Evolutionary conservation across 108 stramenopile species (phyloP), one percentile per base, ranked within the genome.

Genomic region (Nitzschia sp.): DNA sequence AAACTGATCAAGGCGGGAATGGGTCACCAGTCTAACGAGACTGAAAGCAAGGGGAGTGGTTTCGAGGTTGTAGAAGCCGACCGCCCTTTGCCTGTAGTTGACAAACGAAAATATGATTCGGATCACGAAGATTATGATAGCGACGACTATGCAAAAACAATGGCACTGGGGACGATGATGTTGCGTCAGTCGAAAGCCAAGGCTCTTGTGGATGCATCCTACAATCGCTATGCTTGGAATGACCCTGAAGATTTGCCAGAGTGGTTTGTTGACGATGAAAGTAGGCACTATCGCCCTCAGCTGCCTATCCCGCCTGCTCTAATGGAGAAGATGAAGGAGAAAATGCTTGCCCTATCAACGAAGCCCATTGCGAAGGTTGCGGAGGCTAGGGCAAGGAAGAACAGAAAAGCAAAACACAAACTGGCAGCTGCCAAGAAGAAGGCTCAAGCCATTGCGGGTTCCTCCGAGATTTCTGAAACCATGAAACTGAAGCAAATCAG

Each of bases 161-260:
- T 99, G 21, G 98, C 98, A 0, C 55, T 99, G 42, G 99, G 95
- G 22, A 95, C 97, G 22, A 96, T 98, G 96, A 97, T 98, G 90
- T 77, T 97, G 8, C 85, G 96, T 3, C 84, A 93, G 59, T 88
- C 91, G 42, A 96, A 95, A 57, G 93, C 93, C 20, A 97, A 97
- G 75, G 90, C 96, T 17, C 70, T 97, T 42, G 93, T 98, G 5
- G 99, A 99, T 77, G 97, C 98, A 2, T 94, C 93, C 2, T 99
- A 99, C 92, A 99, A 99, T 73, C 95, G 99, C 0, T 99, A 75
- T 71, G 95, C 98, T 17, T 98, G 96, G 95, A 99, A 99, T 76
- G 99, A 99, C 76, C 93, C 96, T 0, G 55, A 74, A 50, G 97
- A 86, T 55, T 72, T 99, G 17, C 99, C 99, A 8, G 91, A 96